A percentile compares a stretch with the other conserved stretches of the same genome.
Conservation (phyloP, 2,329 filamentous ascomycete genomes). For the Dactylonectria estremocensis region DNA sequence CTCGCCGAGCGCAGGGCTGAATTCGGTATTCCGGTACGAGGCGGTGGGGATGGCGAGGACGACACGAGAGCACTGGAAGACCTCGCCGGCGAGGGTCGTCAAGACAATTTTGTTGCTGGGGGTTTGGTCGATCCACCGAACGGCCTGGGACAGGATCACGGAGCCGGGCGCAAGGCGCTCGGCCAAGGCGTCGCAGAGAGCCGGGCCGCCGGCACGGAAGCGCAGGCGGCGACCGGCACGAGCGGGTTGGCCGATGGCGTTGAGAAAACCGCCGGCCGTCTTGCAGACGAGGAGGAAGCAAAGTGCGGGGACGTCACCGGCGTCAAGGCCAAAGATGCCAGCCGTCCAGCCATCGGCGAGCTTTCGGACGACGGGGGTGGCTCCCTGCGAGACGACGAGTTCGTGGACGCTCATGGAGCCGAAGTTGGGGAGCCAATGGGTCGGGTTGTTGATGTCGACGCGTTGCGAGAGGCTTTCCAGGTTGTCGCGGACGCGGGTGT, state of each 20-base stretch:
- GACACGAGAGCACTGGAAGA: conserved; percentile 38
- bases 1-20: conserved; percentile 35
- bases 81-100: conserved; percentile 31
- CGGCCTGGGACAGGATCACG: conserved; percentile 33
- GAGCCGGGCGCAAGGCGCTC: conserved; percentile 32
- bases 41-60: conserved; percentile 34
- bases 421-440: conserved; percentile 34
- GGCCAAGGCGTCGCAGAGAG: conserved; percentile 32
- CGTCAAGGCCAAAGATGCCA: conserved; percentile 43
- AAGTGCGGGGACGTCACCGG: conserved; percentile 37
- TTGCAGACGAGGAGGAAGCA: conserved; percentile 44
- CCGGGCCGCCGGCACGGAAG: conserved; percentile 10
- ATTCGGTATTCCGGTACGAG: conserved; percentile 29
- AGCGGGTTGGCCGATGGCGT: conserved; percentile 25
- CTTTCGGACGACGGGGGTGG: conserved; percentile 28
- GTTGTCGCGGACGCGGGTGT: conserved; percentile 35
- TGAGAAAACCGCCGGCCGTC: conserved; percentile 40
- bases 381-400: conserved; percentile 41
- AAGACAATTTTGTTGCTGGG: conserved; percentile 30
- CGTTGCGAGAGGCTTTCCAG: conserved; percentile 39
- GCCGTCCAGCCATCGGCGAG: conserved; percentile 45
- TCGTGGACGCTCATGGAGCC: conserved; percentile 39
- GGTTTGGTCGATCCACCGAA: conserved; percentile 38
- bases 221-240: conserved; percentile 24
- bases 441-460: conserved; percentile 39